Conservation (phyloP, 2,329 filamentous ascomycete genomes). For the Cryoendolithus antarcticus region DNA sequence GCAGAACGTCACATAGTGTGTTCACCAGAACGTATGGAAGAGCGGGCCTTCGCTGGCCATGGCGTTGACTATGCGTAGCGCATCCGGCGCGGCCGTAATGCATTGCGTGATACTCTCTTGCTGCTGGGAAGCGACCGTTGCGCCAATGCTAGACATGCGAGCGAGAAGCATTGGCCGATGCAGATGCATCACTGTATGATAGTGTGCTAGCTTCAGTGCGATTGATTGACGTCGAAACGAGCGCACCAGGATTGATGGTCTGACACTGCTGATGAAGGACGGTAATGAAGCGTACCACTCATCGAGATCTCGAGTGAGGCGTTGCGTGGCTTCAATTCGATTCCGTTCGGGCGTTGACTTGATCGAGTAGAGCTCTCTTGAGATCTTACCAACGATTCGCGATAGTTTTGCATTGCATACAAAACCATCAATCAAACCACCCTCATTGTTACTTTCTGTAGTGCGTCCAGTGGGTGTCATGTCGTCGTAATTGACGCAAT, state of each 20-base stretch:
- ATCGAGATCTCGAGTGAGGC: constrained; percentile 27
- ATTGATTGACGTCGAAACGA: constrained; percentile 28
- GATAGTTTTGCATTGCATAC: constrained; percentile 34
- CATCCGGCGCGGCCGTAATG: constrained; percentile 4
- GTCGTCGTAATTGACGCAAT: constrained; percentile 44
- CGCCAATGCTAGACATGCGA: neutral
- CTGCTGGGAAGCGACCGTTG: neutral
- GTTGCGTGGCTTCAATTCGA: constrained; percentile 27
- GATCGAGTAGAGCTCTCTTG: constrained; percentile 22
- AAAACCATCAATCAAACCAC: constrained; percentile 33
- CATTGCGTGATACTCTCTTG: constrained; percentile 5
- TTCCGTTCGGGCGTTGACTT: constrained; percentile 22
- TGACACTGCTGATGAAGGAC: constrained; percentile 31
- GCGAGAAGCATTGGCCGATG: constrained; percentile 22
- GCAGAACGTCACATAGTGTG: constrained; percentile 38
- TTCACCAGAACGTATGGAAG: constrained; percentile 38
- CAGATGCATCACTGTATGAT: constrained; percentile 24
- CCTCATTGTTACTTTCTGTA: neutral
- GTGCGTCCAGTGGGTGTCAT: constrained; percentile 32
- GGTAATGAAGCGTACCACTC: constrained; percentile 27
- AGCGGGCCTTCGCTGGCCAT: constrained; percentile 26
- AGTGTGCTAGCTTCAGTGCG: constrained; percentile 22
- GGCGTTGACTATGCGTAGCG: constrained; percentile 22
- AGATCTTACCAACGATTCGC: constrained; percentile 21
- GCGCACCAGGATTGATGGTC: constrained; percentile 34